These are phyloP conservation scores for Colletotrichum chlorophyti DNA, from an alignment of 2,329 filamentous ascomycete species.

Conservation along the genomic window DNA sequence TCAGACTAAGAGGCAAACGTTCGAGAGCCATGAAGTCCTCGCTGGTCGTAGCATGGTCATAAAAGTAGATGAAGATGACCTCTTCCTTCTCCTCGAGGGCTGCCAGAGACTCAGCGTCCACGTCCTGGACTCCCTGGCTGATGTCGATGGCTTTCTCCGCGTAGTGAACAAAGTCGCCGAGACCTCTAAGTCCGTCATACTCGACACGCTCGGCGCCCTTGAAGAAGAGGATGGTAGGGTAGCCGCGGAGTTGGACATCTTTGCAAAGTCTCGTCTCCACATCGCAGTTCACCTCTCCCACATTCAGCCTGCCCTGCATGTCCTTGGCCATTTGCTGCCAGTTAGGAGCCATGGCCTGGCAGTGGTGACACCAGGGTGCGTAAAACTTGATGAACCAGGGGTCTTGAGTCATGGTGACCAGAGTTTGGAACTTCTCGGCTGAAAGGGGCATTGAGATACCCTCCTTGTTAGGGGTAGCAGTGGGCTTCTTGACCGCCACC, in stretches of 20 bases:
- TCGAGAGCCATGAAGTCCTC: slow-evolving; percentile 93
- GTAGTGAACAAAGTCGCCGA: slow-evolving; percentile 89
- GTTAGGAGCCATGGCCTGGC: slow-evolving; percentile 87
- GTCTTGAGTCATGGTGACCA: slow-evolving; percentile 86
- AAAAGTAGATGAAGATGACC: slow-evolving; percentile 97
- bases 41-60: slow-evolving; percentile 90
- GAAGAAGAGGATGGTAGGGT: slow-evolving; percentile 93
- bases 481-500: slow-evolving; percentile 52
- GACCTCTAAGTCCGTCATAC: slow-evolving; percentile 87
- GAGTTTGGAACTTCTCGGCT: slow-evolving; percentile 83
- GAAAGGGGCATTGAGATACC: slow-evolving; percentile 79
- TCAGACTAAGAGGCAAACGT: slow-evolving; percentile 82
- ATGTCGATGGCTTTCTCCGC: slow-evolving; percentile 85
- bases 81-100: slow-evolving; percentile 91
- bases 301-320: slow-evolving; percentile 87
- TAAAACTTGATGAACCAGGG: slow-evolving; percentile 99
- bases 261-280: slow-evolving; percentile 88
- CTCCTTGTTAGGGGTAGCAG: slow-evolving; percentile 71
- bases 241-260: slow-evolving; percentile 80
- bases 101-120: slow-evolving; percentile 78
- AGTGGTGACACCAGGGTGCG: slow-evolving; percentile 96
- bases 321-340: slow-evolving; percentile 91
- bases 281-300: slow-evolving; percentile 97
- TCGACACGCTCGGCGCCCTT: slow-evolving; percentile 89
- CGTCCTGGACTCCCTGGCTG: slow-evolving; percentile 78